phyloP scores from a whole-genome alignment of 2,329 filamentous ascomycete species.

The Aspergillus brunneoviolaceus region DNA sequence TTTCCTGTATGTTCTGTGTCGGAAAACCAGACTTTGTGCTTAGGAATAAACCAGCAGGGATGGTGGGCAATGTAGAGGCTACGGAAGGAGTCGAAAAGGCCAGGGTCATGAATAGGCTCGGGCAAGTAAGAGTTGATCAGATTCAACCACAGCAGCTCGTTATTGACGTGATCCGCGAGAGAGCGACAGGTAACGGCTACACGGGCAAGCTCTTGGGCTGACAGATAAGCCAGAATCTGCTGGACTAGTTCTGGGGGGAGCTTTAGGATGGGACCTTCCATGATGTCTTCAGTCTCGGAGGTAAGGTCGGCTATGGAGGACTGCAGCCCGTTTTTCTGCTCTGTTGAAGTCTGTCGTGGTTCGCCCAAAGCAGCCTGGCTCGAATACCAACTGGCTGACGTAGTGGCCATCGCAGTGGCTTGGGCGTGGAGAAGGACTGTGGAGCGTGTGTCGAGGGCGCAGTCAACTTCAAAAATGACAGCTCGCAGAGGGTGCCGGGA shows the following conservation, averaged over 20 bases:
- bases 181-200: conserved; percentile 62
- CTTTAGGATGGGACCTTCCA: conserved; percentile 28
- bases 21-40: conserved; percentile 81
- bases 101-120: conserved; percentile 53
- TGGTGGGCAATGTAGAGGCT: conserved; percentile 73
- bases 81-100: conserved; percentile 64
- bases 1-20: conserved; percentile 72
- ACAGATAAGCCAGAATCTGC: conserved; percentile 66
- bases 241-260: conserved; percentile 76
- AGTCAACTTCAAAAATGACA: neutral
- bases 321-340: conserved; percentile 1
- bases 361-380: conserved; percentile 11
- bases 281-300: neutral
- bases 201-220: conserved; percentile 61
- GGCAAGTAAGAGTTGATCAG: conserved; percentile 70
- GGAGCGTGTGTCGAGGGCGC: neutral
- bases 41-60: conserved; percentile 79
- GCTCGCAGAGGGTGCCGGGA: neutral
- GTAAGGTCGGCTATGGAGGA: conserved; percentile 2
- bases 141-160: conserved; percentile 70
- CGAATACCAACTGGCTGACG: conserved; percentile 7
- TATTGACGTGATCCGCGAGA: conserved; percentile 59
- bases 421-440: neutral
- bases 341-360: conserved; percentile 4
- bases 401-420: conserved; percentile 12